Percentiles rank a stretch among this genome's conserved stretches.
Evolutionary conservation across 1,284 basidiomycete genomes (phyloP).

Genomic region (Microbotryum scabiosae): DNA sequence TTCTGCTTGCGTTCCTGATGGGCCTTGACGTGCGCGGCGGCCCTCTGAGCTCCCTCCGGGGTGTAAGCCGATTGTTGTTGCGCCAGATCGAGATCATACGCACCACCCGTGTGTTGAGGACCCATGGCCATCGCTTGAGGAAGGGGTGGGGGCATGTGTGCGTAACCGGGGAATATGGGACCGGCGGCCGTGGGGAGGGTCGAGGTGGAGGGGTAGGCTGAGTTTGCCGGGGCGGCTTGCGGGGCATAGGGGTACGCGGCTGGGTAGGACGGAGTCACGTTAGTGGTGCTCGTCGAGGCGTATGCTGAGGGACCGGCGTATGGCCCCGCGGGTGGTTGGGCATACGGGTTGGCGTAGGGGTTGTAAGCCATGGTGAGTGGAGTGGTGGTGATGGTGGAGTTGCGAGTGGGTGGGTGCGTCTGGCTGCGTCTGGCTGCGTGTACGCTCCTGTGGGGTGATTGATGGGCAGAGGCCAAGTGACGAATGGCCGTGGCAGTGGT

Average conservation of each 20-base stretch:
- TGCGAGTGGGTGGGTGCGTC: not conserved
- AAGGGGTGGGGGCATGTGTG: not conserved
- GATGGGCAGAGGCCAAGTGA: not conserved
- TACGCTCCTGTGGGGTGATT: no score
- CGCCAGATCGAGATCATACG: slow-evolving; percentile 24
- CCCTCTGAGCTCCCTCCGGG: slow-evolving; percentile 25
- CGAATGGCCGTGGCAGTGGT: not conserved
- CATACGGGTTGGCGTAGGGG: slow-evolving; percentile 21
- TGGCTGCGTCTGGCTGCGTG: no score
- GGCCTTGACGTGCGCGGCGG: not conserved
- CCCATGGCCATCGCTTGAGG: not conserved
- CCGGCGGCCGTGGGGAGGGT: not conserved
- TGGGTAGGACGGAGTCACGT: not conserved
- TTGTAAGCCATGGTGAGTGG: slow-evolving; percentile 9
- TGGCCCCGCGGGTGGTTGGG: not conserved
- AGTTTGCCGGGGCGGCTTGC: not conserved
- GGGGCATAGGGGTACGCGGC: not conserved
- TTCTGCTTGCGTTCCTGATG: slow-evolving; percentile 50
- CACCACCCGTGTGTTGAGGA: not conserved
- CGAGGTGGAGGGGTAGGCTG: slow-evolving; percentile 1
- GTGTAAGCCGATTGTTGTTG: slow-evolving; percentile 33
- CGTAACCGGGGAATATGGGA: slow-evolving; percentile 7
- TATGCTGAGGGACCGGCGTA: not conserved
- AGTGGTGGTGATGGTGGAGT: not conserved
- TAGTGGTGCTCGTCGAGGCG: not conserved